phyloP scores from a whole-genome alignment of 257 asterid species.

The Capsicum baccatum region DNA sequence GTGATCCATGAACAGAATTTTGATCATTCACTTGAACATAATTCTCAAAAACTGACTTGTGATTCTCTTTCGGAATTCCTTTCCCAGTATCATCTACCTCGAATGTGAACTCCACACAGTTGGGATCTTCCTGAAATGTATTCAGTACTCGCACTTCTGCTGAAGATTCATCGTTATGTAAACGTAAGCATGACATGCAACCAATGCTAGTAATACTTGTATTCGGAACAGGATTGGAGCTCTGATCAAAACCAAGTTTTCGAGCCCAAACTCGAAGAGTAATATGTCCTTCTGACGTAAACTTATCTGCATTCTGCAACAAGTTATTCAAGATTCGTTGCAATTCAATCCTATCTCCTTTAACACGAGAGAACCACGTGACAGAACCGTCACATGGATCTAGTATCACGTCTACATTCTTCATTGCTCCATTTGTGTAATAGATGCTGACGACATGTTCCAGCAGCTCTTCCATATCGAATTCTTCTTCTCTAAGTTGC shows the following conservation, averaged over 20 bases:
- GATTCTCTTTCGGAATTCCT: constrained; percentile 48
- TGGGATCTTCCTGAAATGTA: constrained; percentile 46
- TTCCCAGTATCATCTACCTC: constrained; percentile 69
- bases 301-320: constrained; percentile 77
- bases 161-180: constrained; percentile 31
- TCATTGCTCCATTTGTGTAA: constrained; percentile 59
- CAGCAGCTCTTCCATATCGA: constrained; percentile 54
- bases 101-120: constrained; percentile 58
- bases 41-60: constrained; percentile 68
- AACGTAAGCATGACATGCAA: constrained; percentile 42
- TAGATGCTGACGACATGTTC: constrained; percentile 71
- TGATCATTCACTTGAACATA: constrained; percentile 74
- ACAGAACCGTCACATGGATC: constrained; percentile 71
- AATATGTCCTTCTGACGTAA: constrained; percentile 73
- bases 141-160: constrained; percentile 35
- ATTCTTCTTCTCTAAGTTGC: constrained; percentile 69
- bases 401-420: constrained; percentile 75
- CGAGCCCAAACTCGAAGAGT: constrained; percentile 65
- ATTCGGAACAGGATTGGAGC: constrained; percentile 39
- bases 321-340: constrained; percentile 72
- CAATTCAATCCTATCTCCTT: constrained; percentile 68
- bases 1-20: constrained; percentile 25
- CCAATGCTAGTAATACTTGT: constrained; percentile 28
- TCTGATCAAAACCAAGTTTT: constrained; percentile 47
- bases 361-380: constrained; percentile 42